Base-by-base conservation (phyloP, 306 rosid genomes). In the Gastrolobium bilobum region DNA sequence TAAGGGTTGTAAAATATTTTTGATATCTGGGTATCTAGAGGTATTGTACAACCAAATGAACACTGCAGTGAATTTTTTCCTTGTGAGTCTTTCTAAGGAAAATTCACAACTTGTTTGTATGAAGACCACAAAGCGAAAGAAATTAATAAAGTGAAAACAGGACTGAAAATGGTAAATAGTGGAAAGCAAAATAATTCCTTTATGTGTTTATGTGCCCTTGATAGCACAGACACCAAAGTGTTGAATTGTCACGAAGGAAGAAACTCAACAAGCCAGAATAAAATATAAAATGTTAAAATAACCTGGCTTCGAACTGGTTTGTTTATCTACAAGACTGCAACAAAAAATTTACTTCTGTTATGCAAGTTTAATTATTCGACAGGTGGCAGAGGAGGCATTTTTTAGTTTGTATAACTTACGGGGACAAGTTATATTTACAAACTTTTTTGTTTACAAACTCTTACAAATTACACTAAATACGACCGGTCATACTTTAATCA, bases 41-140 rank as follows among this genome's bases (percentile, higher is more conserved):
- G 14, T 65, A n/a, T 29, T 54, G 20, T 53, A 51, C 58, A 52
- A 14, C 38, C 47, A 77, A 33, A 54, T 77, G 68, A 64, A 76
- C 53, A 43, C 14, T 62, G 53, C 63, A 76, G 10, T 26, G 10
- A 15, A 62, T 6, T 46, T 35, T 35, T 47, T 47, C 34, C 6
- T 10, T n/a, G 31, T 10, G 59, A 61, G 5, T 75, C 50, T 75
- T 46, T 4, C 7, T 42, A 30, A 75, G 47, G 29, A 75, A 13
- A 37, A 60, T 39, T 61, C 20, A 9, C 33, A 33, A 6, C n/a
- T 61, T 47, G 34, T 35, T 73, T 56, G 71, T 34, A 15, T 35
- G 59, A 42, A 73, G 13, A 72, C 31, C 52, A 10, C 26, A 4
- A 52, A 4, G 37, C 14, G 29, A 38, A 0, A 48, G 42, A 69